phyloP scores from a whole-genome alignment of 441 rosid genomes.

The Isatis lusitanica region DNA sequence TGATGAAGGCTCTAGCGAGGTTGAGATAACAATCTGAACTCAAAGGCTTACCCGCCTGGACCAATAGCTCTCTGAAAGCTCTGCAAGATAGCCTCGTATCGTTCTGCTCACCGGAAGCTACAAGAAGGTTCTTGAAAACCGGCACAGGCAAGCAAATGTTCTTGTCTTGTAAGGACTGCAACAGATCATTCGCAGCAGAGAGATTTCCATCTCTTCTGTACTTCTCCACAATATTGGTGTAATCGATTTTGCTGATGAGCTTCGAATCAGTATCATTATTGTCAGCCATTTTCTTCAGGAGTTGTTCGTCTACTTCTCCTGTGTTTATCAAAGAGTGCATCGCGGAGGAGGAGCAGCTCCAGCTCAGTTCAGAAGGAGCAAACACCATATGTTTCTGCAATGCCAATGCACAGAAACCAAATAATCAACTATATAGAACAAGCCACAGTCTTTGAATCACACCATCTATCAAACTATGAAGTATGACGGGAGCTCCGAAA shows the following conservation, averaged over 20 bases:
- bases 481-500: not conserved
- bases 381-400: constrained; percentile 54
- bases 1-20: constrained; percentile 59
- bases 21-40: constrained; percentile 52
- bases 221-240: constrained; percentile 33
- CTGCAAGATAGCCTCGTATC: constrained; percentile 48
- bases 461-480: not conserved
- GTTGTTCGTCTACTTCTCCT: constrained; percentile 36
- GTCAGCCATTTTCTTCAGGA: constrained; percentile 38
- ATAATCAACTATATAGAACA: not conserved
- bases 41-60: constrained; percentile 42
- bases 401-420: constrained; percentile 15
- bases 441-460: not conserved
- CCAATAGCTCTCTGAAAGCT: constrained; percentile 53
- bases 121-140: constrained; percentile 34
- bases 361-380: constrained; percentile 41
- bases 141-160: constrained; percentile 41
- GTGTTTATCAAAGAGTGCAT: constrained; percentile 40
- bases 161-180: constrained; percentile 44
- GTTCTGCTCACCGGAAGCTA: constrained; percentile 36
- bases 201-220: constrained; percentile 53
- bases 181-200: constrained; percentile 49
- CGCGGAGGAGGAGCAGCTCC: constrained; percentile 33
- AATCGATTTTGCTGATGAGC: constrained; percentile 34
- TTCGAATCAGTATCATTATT: constrained; percentile 29